Conservation (phyloP, 2,329 filamentous ascomycete genomes). For the Penicillium sp. region DNA sequence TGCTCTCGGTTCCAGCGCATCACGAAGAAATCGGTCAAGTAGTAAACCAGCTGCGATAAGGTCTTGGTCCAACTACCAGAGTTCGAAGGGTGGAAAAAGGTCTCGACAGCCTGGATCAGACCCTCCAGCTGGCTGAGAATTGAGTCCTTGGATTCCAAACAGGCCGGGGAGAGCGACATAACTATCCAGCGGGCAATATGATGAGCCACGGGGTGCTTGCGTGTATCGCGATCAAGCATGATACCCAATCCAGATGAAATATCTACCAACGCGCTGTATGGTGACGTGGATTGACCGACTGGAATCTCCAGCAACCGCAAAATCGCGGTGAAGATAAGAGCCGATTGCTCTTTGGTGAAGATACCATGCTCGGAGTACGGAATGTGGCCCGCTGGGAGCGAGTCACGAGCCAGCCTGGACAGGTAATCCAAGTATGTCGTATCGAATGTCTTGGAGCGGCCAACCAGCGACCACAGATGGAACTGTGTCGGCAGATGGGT, state of each 20-base stretch:
- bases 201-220: conserved; percentile 89
- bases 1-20: conserved; percentile 97
- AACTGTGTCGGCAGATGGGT: conserved; percentile 93
- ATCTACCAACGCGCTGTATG: conserved; percentile 80
- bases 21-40: conserved; percentile 92
- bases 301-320: conserved; percentile 90
- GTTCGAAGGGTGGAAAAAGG: conserved; percentile 98
- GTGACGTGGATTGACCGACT: conserved; percentile 91
- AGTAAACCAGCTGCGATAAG: conserved; percentile 86
- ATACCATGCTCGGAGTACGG: conserved; percentile 85
- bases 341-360: conserved; percentile 88
- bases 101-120: conserved; percentile 91
- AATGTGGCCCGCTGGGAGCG: conserved; percentile 71
- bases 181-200: conserved; percentile 92
- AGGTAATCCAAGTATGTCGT: conserved; percentile 85
- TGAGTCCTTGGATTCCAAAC: conserved; percentile 74
- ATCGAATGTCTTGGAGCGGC: conserved; percentile 84
- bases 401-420: conserved; percentile 83
- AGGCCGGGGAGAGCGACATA: conserved; percentile 86
- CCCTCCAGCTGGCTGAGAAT: conserved; percentile 84
- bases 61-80: conserved; percentile 89
- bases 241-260: conserved; percentile 78
- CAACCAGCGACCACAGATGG: conserved; percentile 93
- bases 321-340: conserved; percentile 88
- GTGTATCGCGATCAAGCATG: conserved; percentile 87